phyloP scores from a whole-genome alignment of 139 green algal genomes.

The Yamagishiella unicocca region DNA sequence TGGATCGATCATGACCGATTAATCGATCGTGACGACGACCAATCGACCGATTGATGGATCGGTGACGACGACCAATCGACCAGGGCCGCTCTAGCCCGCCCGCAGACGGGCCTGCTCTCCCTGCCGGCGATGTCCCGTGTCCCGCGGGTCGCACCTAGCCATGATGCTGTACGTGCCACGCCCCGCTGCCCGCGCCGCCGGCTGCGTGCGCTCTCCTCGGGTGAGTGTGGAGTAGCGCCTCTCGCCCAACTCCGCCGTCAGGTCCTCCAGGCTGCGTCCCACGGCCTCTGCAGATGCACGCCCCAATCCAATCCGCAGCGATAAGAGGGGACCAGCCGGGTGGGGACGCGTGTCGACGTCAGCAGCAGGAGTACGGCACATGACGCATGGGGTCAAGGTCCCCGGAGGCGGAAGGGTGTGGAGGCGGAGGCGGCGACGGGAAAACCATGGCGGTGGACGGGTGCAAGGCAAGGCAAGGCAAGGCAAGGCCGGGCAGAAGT shows the following conservation, averaged over 20 bases:
- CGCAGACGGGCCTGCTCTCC: background rate
- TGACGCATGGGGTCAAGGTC: background rate
- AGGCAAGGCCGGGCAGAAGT: too few relatives aligned
- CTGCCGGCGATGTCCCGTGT: background rate
- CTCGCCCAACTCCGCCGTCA: constrained; percentile 51
- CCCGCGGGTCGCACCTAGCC: background rate
- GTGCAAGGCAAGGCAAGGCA: too few relatives aligned
- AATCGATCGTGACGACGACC: too few relatives aligned
- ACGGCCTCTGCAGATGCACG: background rate
- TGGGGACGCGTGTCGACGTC: too few relatives aligned
- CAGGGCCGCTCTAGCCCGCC: background rate
- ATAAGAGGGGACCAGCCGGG: too few relatives aligned
- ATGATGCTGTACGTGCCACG: constrained; percentile 40
- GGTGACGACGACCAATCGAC: background rate
- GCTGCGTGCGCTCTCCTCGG: constrained; percentile 50
- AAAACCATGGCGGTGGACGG: background rate
- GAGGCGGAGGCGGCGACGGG: background rate
- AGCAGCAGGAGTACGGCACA: background rate
- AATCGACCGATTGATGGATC: background rate
- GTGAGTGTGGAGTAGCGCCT: constrained; percentile 65
- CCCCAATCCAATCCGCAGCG: too few relatives aligned
- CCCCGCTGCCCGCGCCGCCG: constrained; percentile 45
- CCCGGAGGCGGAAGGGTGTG: background rate
- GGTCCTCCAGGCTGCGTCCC: constrained; percentile 39
- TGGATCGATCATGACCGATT: too few relatives aligned